Base-by-base conservation (phyloP, 208 protist species). In the Tritrichomonas musculus region DNA sequence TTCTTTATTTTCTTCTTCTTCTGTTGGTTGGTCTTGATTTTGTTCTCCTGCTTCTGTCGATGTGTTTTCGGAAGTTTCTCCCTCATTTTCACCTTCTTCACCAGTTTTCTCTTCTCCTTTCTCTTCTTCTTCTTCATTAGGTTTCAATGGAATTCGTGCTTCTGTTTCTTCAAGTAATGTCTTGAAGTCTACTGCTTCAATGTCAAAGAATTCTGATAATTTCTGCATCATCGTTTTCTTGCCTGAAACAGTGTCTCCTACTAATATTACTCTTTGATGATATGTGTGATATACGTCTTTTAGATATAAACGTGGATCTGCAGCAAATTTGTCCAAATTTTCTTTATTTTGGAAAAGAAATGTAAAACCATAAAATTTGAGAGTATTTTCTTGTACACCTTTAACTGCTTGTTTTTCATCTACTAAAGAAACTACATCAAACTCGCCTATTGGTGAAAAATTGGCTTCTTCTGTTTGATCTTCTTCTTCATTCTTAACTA, bases 361-460 rank as follows among this genome's bases (percentile, higher is more conserved):
- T 33, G 77, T 88, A 50, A 41, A 88, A 55, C 77, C 77, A 39
- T 88, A 60, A 30, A 88, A 88, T 36, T 88, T 88, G 27, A 88
- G 5, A 13, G 41, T 27, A 20, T 33, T 17, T 57, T 88, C 47
- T 88, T 44, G 20, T 17, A 47, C 20, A 20, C 77, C 77, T 17
- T 55, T 36, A n/a, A 88, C 47, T 39, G 77, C 44, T 39, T 57
- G 14, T 39, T 88, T 88, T 11, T 88, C 77, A 57, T 88, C 77
- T 20, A 88, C 47, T n/a, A 88, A 47, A 39, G 77, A 53, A 39
- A 88, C 77, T 11, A 88, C 41, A 17, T 47, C 53, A 11, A 57
- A 57, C 13, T 88, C 47, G 5, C 77, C 77, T 17, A 88, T n/a
- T 57, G 47, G 41, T 39, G 77, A 88, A 47, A 60, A 57, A 17